Base-by-base conservation (phyloP, 2,329 filamentous ascomycete species). In the Aspergillus chevalieri region DNA sequence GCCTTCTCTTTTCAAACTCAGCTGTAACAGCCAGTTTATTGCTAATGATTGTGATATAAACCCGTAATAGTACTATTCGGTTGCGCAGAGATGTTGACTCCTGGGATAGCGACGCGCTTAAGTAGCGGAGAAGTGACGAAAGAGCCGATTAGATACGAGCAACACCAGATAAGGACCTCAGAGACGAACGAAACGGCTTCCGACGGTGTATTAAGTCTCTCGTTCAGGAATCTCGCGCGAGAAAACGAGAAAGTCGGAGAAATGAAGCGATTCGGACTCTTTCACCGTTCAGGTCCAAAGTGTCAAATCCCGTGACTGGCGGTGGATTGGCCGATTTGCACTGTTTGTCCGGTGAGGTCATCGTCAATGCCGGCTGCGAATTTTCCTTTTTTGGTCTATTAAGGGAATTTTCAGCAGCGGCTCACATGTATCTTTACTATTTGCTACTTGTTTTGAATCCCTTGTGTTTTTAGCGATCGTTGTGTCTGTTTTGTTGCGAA, bases 331-430 rank as follows among this genome's bases (percentile, higher is more conserved):
- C 44, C 17, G 15, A 36, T 67, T 65, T 66, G 62, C 63, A 65
- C 47, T 60, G 64, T 66, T 67, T 67, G 64, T 53, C 47, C 50
- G 24, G 54, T 60, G 57, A 60, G 52, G 55, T 60, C 57, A 60
- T 59, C 41, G 49, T 33, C 49, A 44, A 44, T 2, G 21, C 24
- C 19, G 43, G 10, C 24, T 36, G 21, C 43, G 19, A 26, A 28
- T 19, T 44, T 26, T 15, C 15, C 21, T 9, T 26, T 17, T 30
- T 30, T 12, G 26, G 10, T 12, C 26, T 30, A 4, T 30, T 10
- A 30, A 30, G 26, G 26, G 21, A 5, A 22, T 6, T 22, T 22
- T 22, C 21, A 6, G 26, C 9, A 30, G 10, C 26, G 26, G 10
- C 4, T 30, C 4, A 30, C 4, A 30, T 30, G 4, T 12, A 30